Percentiles rank a stretch among this genome's conserved stretches.
Evolutionary conservation across 805 yeast species (phyloP).

Genomic region (Barnettozyma pratensis): DNA sequence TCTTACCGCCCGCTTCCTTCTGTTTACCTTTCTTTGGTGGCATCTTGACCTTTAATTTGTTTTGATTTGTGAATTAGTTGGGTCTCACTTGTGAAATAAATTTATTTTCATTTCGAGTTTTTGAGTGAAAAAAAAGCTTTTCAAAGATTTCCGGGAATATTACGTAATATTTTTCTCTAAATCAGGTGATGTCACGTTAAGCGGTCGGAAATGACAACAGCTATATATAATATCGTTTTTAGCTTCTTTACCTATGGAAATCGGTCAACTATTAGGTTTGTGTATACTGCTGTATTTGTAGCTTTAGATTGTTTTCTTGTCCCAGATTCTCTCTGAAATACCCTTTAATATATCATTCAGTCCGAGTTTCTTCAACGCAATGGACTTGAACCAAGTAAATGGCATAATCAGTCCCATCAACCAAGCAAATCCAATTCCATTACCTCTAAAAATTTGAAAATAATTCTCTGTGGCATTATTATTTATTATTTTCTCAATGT

Average conservation of each 20-base stretch:
- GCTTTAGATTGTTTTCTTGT: not conserved
- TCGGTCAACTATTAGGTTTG: not conserved
- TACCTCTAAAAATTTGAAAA: slow-evolving; percentile 13
- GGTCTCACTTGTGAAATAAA: no score
- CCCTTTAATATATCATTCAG: not conserved
- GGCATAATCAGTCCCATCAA: slow-evolving; percentile 6
- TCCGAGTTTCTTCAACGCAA: not conserved
- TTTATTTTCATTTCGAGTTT: not conserved
- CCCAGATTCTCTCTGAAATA: not conserved
- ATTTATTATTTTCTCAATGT: slow-evolving; percentile 16
- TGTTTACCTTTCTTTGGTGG: slow-evolving; percentile 71
- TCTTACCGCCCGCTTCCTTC: slow-evolving; percentile 40
- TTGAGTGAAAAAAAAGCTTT: not conserved
- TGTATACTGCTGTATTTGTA: no score
- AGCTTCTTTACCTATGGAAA: not conserved
- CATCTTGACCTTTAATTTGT: slow-evolving; percentile 41
- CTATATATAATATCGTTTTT: no score
- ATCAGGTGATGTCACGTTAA: not conserved
- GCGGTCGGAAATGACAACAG: not conserved
- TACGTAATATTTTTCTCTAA: not conserved
- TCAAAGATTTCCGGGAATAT: not conserved
- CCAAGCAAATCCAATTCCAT: slow-evolving; percentile 6
- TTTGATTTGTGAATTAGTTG: not conserved
- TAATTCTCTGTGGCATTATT: slow-evolving; percentile 1
- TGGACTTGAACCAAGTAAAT: not conserved